Percentiles rank a stretch among this genome's conserved stretches.
Conservation (phyloP, 2,329 filamentous ascomycete species). For the Fusarium robinianum region DNA sequence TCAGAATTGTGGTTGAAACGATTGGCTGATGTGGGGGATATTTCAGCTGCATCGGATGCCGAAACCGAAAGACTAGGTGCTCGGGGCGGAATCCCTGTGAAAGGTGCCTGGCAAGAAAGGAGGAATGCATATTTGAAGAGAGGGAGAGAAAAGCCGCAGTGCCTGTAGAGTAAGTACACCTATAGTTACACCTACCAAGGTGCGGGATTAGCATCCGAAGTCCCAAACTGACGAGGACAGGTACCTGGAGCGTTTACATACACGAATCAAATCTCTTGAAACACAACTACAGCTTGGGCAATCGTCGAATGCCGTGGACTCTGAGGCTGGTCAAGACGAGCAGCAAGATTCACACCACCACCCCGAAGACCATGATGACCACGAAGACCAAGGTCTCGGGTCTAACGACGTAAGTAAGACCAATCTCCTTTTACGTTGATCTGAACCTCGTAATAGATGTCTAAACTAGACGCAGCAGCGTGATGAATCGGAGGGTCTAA, state of each 20-base stretch:
- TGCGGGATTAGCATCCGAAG: too few relatives aligned
- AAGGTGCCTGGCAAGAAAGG: conserved; percentile 22
- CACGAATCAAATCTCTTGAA: conserved; percentile 22
- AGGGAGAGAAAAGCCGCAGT: conserved; percentile 25
- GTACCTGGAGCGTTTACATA: conserved; percentile 25
- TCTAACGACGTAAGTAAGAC: neutral
- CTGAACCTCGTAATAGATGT: neutral
- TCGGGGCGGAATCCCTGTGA: conserved; percentile 26
- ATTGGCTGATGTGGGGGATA: conserved; percentile 6
- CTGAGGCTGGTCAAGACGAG: too few relatives aligned
- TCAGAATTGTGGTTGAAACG: neutral
- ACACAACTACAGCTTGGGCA: conserved; percentile 9
- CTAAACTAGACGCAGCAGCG: neutral
- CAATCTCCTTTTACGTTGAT: too few relatives aligned
- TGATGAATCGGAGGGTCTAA: conserved; percentile 10
- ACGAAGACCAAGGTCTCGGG: rapidly evolving
- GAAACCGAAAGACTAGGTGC: conserved; percentile 26
- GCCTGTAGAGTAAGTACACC: conserved; percentile 16
- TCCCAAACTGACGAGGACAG: conserved; percentile 1
- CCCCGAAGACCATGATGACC: neutral
- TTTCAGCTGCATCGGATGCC: conserved; percentile 28
- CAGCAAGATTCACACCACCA: neutral
- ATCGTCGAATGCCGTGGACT: too few relatives aligned
- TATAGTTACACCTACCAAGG: too few relatives aligned
- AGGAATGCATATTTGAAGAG: conserved; percentile 23